Percentiles rank a stretch among this genome's conserved stretches.
phyloP scores from a whole-genome alignment of 768 basidiomycete genomes.

The Leucocoprinus sp. region DNA sequence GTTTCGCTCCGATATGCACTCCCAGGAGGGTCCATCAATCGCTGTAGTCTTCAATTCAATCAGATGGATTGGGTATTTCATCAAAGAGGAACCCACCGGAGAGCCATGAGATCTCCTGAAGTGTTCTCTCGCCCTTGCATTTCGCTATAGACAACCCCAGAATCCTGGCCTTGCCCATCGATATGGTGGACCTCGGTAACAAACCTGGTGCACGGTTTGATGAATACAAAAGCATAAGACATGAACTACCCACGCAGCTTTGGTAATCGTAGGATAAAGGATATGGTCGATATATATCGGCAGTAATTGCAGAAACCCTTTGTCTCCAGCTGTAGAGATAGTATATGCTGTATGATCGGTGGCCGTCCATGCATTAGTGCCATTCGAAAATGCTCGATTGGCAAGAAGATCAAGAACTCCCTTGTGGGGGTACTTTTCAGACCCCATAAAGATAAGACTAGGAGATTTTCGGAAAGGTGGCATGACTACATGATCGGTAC shows the following conservation, averaged over 20 bases:
- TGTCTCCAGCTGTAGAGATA: slow-evolving; percentile 88
- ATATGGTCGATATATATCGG: slow-evolving; percentile 95
- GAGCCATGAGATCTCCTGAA: slow-evolving; percentile 81
- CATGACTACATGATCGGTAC: slow-evolving; percentile 18
- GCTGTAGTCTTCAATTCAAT: slow-evolving; percentile 52
- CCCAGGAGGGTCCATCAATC: slow-evolving; percentile 66
- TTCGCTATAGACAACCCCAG: slow-evolving; percentile 94
- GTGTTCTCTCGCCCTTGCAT: slow-evolving; percentile 98
- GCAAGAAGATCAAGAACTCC: slow-evolving; percentile 93
- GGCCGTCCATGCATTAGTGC: slow-evolving; percentile 97
- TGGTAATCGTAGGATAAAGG: slow-evolving; percentile 89
- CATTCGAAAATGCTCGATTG: slow-evolving; percentile 87
- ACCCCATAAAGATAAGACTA: slow-evolving; percentile 91
- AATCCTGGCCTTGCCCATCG: slow-evolving; percentile 82
- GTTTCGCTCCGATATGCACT: slow-evolving; percentile 96
- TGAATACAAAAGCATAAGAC: neutral
- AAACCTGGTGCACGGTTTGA: slow-evolving; percentile 26
- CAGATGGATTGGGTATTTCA: neutral
- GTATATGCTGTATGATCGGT: slow-evolving; percentile 95
- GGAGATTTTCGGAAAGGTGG: slow-evolving; percentile 8
- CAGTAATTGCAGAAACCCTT: slow-evolving; percentile 80
- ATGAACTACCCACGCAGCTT: slow-evolving; percentile 56
- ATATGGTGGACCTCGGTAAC: slow-evolving; percentile 86
- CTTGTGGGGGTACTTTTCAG: slow-evolving; percentile 92
- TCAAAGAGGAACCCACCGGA: slow-evolving; percentile 44